phyloP scores from a whole-genome alignment of 2,329 filamentous ascomycete genomes.

The Penicillium sp. region DNA sequence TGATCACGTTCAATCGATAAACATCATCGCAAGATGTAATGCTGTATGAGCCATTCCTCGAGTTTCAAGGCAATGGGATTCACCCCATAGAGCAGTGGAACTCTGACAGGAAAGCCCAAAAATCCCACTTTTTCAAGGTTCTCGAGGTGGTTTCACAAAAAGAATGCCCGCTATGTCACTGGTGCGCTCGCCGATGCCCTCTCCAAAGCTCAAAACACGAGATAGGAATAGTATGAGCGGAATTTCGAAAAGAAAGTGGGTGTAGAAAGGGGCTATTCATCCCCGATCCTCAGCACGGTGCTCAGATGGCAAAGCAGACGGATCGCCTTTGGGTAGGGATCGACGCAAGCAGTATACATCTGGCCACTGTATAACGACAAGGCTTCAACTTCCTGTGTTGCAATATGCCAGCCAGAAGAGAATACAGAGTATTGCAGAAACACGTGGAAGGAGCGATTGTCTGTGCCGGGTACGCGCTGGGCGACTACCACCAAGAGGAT shows the following conservation, averaged over 20 bases:
- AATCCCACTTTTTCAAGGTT: not conserved
- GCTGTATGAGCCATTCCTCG: not conserved
- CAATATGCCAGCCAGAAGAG: constrained; percentile 31
- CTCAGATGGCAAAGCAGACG: constrained; percentile 31
- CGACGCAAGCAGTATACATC: constrained; percentile 35
- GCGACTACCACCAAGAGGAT: constrained; percentile 29
- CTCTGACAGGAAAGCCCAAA: constrained; percentile 6
- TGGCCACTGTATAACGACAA: constrained; percentile 58
- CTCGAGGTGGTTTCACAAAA: constrained; percentile 13
- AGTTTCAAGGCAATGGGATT: constrained; percentile 19
- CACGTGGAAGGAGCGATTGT: constrained; percentile 40
- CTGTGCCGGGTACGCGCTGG: constrained; percentile 32
- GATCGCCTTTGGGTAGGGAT: constrained; percentile 59
- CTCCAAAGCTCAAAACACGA: constrained; percentile 22
- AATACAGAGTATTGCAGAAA: constrained; percentile 29
- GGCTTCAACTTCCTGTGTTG: constrained; percentile 59
- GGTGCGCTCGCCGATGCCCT: constrained; percentile 59
- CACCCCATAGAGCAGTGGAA: constrained; percentile 21
- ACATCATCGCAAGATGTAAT: not conserved
- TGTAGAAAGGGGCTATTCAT: constrained; percentile 28
- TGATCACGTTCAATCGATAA: constrained; percentile 9
- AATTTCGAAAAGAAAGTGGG: constrained; percentile 36
- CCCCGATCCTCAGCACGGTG: constrained; percentile 36
- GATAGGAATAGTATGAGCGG: constrained; percentile 27
- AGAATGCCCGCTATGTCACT: constrained; percentile 48